These are phyloP conservation scores for Rhodotorula taiwanensis DNA, from an alignment of 768 basidiomycete genomes.

Conservation along the genomic window DNA sequence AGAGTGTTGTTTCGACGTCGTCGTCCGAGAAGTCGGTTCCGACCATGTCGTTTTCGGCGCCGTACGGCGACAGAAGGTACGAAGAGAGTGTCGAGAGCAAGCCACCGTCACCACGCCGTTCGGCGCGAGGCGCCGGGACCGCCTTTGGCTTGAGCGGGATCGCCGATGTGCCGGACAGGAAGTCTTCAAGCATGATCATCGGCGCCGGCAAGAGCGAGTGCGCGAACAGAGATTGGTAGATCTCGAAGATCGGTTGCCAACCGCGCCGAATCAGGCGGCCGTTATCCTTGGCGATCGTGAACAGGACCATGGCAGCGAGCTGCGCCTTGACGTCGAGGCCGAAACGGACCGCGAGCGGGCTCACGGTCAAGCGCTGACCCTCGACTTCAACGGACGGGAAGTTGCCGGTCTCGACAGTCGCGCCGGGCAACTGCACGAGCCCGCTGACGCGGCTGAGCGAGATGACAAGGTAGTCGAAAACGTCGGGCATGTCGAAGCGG, in stretches of 20 bases:
- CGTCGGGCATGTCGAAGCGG: conserved; percentile 80
- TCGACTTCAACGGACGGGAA: conserved; percentile 87
- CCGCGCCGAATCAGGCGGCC: conserved; percentile 88
- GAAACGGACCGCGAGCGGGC: conserved; percentile 82
- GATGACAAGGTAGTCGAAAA: conserved; percentile 91
- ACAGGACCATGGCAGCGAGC: conserved; percentile 89
- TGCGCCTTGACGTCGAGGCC: conserved; percentile 93
- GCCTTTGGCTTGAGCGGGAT: conserved; percentile 67
- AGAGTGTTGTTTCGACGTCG: conserved; percentile 88
- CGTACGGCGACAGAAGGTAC: conserved; percentile 93
- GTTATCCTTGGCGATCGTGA: conserved; percentile 95
- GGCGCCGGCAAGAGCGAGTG: conserved; percentile 82
- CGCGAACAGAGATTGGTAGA: conserved; percentile 92
- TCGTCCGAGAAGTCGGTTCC: conserved; percentile 55
- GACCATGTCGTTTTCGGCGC: conserved; percentile 48
- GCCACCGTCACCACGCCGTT: conserved; percentile 68
- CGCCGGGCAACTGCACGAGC: conserved; percentile 60
- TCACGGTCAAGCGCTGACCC: conserved; percentile 79
- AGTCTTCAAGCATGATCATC: conserved; percentile 97
- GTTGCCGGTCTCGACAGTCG: conserved; percentile 59
- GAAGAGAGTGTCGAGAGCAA: conserved; percentile 87
- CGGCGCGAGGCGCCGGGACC: conserved; percentile 46
- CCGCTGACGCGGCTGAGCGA: conserved; percentile 88
- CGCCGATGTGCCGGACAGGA: conserved; percentile 85
- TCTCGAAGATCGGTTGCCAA: conserved; percentile 95